Conservation (phyloP, 2,329 filamentous ascomycete species). For the Colletotrichum tamarilloi region DNA sequence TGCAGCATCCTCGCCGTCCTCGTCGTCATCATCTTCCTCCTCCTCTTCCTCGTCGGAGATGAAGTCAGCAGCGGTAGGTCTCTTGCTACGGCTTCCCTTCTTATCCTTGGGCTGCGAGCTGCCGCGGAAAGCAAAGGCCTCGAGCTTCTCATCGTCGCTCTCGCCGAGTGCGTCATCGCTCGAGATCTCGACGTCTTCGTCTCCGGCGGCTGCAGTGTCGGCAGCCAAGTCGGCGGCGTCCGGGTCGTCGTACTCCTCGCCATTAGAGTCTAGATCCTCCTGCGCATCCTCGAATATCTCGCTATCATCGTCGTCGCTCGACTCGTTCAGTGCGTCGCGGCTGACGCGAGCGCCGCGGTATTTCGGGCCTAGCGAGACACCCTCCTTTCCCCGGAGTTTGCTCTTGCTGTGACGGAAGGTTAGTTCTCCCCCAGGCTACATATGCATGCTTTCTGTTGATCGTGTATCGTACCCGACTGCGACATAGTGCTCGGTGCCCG, state of each 20-base stretch:
- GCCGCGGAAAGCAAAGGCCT: slow-evolving; percentile 74
- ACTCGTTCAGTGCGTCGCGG: slow-evolving; percentile 65
- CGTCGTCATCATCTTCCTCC: slow-evolving; percentile 47
- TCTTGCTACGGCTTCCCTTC: slow-evolving; percentile 42
- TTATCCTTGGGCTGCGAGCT: slow-evolving; percentile 62
- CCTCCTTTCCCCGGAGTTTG: slow-evolving; percentile 80
- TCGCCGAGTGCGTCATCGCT: slow-evolving; percentile 80
- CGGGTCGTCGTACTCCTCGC: slow-evolving; percentile 67
- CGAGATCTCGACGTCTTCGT: slow-evolving; percentile 69
- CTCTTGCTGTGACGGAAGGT: slow-evolving; percentile 69
- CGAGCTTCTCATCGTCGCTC: slow-evolving; percentile 86
- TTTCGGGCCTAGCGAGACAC: slow-evolving; percentile 76
- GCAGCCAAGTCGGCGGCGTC: slow-evolving; percentile 65
- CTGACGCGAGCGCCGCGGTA: slow-evolving; percentile 84
- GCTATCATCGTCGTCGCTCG: slow-evolving; percentile 59
- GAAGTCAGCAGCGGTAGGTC: slow-evolving; percentile 67
- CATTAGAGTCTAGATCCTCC: slow-evolving; percentile 47
- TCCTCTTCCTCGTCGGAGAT: slow-evolving; percentile 61
- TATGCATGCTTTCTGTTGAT: neutral
- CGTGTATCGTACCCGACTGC: slow-evolving; percentile 68
- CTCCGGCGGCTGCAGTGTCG: slow-evolving; percentile 57
- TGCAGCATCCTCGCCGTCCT: slow-evolving; percentile 47
- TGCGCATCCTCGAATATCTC: slow-evolving; percentile 55
- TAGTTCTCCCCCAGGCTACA: neutral
- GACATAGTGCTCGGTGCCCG: slow-evolving; percentile 88